These are phyloP conservation scores for Septoria linicola DNA, from an alignment of 2,329 filamentous ascomycete genomes.

Conservation along the genomic window DNA sequence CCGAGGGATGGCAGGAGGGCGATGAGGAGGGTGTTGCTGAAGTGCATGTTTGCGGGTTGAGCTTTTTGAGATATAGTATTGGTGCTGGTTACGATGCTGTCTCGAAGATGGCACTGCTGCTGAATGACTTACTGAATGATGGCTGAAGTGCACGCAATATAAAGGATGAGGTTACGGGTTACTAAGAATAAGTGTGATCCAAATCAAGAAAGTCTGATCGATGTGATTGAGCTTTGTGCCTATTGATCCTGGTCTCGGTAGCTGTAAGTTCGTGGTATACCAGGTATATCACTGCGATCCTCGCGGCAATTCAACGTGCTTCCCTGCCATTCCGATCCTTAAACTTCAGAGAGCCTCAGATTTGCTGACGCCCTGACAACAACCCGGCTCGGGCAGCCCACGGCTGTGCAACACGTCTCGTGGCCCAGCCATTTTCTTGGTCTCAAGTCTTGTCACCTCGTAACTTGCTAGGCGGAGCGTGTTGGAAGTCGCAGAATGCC, in stretches of 20 bases:
- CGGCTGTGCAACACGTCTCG: neutral
- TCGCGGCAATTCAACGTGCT: neutral
- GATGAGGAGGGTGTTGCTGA: slow-evolving; percentile 6
- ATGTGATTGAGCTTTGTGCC: slow-evolving; percentile 5
- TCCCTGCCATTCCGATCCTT: neutral
- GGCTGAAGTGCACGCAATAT: neutral
- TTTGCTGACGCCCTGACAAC: too few relatives aligned
- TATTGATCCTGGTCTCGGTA: neutral
- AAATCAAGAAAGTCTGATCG: slow-evolving; percentile 1
- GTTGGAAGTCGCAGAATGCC: too few relatives aligned
- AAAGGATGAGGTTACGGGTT: neutral
- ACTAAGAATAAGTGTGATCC: slow-evolving; percentile 10
- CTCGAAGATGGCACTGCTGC: neutral
- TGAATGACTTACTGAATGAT: neutral
- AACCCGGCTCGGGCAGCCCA: too few relatives aligned
- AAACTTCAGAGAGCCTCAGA: too few relatives aligned
- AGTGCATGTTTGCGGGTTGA: slow-evolving; percentile 6
- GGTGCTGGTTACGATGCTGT: slow-evolving; percentile 5
- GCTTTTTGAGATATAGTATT: neutral
- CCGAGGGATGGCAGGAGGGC: slow-evolving; percentile 9
- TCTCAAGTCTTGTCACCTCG: too few relatives aligned
- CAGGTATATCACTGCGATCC: neutral
- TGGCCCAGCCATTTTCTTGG: neutral
- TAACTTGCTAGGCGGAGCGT: too few relatives aligned
- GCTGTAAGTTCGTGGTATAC: neutral